Evolutionary conservation across 257 asterid species (phyloP), one percentile per base, ranked within the genome.

Genomic region (Nicotiana obtusifolia): DNA sequence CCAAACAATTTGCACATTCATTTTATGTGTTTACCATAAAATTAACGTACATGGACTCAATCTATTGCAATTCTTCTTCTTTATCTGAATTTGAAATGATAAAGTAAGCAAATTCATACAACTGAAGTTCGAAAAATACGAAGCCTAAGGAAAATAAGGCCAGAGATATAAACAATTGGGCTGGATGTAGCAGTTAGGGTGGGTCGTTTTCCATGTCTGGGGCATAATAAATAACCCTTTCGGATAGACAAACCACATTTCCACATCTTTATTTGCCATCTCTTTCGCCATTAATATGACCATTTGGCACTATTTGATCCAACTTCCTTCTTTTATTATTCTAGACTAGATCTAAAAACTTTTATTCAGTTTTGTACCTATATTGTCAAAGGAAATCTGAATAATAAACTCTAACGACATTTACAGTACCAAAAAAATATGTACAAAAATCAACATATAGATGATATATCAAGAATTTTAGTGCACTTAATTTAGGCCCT

Each of bases 221-320:
- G 60, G 14, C 37, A 44, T n/a, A 71, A 44, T 71, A 22, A 71
- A 71, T 71, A 56, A 37, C 14, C 60, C 60, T 71, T 41, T 47
- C 57, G 41, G 13, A 24, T 69, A 47, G 37, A 71, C n/a, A 44
- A 37, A 44, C 35, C 49, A 71, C 78, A 71, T 47, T 71, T 47
- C 22, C 7, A 47, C 35, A 47, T 73, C 22, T 41, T 73, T 44
- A 47, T 22, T 44, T 7, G 37, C 15, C 78, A 73, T 73, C 37
- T 73, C 60, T 44, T 73, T 73, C 78, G 49, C 37, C 78, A 44
- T 47, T 47, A 73, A 20, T 47, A 73, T 73, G 78, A 4, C 54
- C 33, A 73, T 47, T 73, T 73, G 78, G 78, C 22, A 14, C 78
- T 22, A 73, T 47, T 47, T 73, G 37, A 73, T 47, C 61, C 78